These are phyloP conservation scores for Allantophomopsis cytisporea DNA, from an alignment of 2,329 filamentous ascomycete genomes.

Conservation along the genomic window DNA sequence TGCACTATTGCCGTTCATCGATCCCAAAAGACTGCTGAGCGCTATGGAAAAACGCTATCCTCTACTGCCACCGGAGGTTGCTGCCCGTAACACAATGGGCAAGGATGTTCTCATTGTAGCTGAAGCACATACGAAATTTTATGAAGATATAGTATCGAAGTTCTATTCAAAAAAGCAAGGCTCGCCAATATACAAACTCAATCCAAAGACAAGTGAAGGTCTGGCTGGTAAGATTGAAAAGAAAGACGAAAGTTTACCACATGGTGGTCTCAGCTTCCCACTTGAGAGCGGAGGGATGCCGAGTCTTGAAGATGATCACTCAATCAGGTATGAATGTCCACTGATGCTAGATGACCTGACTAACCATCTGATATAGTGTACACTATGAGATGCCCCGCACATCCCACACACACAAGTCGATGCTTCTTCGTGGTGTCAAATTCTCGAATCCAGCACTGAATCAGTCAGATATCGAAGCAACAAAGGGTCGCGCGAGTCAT, in stretches of 20 bases:
- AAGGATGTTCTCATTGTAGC: slow-evolving; percentile 75
- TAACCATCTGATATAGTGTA: slow-evolving; percentile 39
- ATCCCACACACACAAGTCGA: slow-evolving; percentile 73
- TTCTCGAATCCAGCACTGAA: slow-evolving; percentile 61
- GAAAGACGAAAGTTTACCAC: slow-evolving; percentile 72
- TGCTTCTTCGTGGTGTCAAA: slow-evolving; percentile 76
- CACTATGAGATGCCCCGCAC: slow-evolving; percentile 71
- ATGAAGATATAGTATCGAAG: slow-evolving; percentile 68
- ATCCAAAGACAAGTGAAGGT: slow-evolving; percentile 62
- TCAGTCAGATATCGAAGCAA: slow-evolving; percentile 59
- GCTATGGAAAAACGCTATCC: slow-evolving; percentile 79
- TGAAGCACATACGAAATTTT: slow-evolving; percentile 64
- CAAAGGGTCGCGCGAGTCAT: slow-evolving; percentile 50
- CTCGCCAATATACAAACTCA: slow-evolving; percentile 52
- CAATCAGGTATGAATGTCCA: slow-evolving; percentile 54
- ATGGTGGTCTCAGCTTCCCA: slow-evolving; percentile 68
- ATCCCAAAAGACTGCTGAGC: slow-evolving; percentile 70
- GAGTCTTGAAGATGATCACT: slow-evolving; percentile 71
- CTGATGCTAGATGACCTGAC: neutral
- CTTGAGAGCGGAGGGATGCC: slow-evolving; percentile 60
- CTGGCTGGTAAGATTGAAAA: slow-evolving; percentile 72
- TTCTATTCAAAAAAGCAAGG: slow-evolving; percentile 89
- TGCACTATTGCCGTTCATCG: slow-evolving; percentile 87
- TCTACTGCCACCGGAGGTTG: slow-evolving; percentile 63
- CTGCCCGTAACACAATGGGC: slow-evolving; percentile 64